A percentile compares a stretch with the other conserved stretches of the same genome.
Conservation (phyloP, 129 eudicot genomes). For the Escallonia herrerae region DNA sequence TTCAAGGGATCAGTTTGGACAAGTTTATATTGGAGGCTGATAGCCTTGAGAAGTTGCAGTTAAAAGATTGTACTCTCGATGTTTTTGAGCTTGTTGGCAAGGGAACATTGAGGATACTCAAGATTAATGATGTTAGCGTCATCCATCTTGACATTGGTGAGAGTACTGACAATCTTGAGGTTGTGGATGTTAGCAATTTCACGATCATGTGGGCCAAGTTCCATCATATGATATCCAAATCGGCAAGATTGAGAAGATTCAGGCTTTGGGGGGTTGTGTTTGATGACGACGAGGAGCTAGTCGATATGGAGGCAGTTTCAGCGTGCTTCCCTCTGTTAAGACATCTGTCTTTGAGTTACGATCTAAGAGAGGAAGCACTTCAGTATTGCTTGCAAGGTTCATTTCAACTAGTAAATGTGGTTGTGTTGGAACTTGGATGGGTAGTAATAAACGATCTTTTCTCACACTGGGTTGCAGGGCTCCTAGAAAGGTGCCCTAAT, state of each 20-base stretch:
- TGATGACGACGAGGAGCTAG: conserved; percentile 86
- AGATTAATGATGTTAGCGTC: conserved; percentile 89
- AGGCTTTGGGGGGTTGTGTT: conserved; percentile 89
- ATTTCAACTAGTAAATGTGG: conserved; percentile 57
- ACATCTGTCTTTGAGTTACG: conserved; percentile 68
- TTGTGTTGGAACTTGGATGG: conserved; percentile 81
- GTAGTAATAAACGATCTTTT: conserved; percentile 59
- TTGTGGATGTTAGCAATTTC: conserved; percentile 89
- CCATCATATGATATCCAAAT: conserved; percentile 73
- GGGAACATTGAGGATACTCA: conserved; percentile 54
- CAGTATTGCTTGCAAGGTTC: conserved; percentile 60
- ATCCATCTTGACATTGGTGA: conserved; percentile 91
- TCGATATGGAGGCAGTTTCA: conserved; percentile 73
- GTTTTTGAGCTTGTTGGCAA: conserved; percentile 73
- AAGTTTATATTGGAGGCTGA: conserved; percentile 79
- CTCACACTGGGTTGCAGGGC: conserved; percentile 63
- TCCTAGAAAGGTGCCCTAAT: conserved; percentile 66
- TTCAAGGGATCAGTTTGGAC: conserved; percentile 78
- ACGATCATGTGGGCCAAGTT: conserved; percentile 91
- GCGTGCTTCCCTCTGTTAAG: conserved; percentile 59
- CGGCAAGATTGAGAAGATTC: conserved; percentile 59
- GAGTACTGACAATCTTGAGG: conserved; percentile 75
- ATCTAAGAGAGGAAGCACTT: conserved; percentile 56
- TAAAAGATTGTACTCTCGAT: conserved; percentile 86
- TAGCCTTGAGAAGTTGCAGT: conserved; percentile 64